Base-by-base conservation (phyloP, 306 rosid genomes). In the Vicia faba region DNA sequence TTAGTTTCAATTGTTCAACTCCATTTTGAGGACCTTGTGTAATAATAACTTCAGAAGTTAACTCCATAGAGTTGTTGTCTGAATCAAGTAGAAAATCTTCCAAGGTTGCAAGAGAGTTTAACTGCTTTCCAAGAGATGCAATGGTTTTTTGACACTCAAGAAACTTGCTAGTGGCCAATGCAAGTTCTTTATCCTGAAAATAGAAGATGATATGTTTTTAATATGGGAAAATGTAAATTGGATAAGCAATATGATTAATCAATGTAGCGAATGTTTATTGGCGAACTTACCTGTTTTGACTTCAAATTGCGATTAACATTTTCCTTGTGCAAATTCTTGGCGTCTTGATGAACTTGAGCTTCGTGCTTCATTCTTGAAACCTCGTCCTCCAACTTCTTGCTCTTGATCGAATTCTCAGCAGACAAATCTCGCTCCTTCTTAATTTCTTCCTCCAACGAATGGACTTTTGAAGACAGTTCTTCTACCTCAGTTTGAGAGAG, bases 81-180 rank as follows among this genome's bases (percentile, higher is more conserved):
- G 84, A 71, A 75, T 90, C 95, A 51, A 76, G 68, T 43, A 85
- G 72, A 65, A 85, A 67, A 69, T 90, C 89, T 64, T 90, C 96
- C 71, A 90, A 67, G 25, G 86, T 71, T 51, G 91, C 83, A n/a
- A 90, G 89, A 48, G 89, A 82, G 61, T 69, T 75, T 67, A 90
- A 64, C 66, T 81, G 88, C 66, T 82, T 83, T 38, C 91, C 91
- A 70, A 90, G 89, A 56, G 91, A 85, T 54, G 95, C 91, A 62
- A 90, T 85, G 61, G 96, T 90, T 78, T 84, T 85, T 68, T 87
- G 95, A 73, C 96, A 90, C 78, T 85, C 95, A 0, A 89, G 80
- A 68, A 85, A 84, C 69, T 72, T 87, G 68, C 72, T 66, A 8
- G 91, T 79, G 61, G 96, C 96, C 84, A 82, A 29, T 36, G 84